phyloP scores from a whole-genome alignment of 139 green algal genomes.

The Tetraselmis chui region DNA sequence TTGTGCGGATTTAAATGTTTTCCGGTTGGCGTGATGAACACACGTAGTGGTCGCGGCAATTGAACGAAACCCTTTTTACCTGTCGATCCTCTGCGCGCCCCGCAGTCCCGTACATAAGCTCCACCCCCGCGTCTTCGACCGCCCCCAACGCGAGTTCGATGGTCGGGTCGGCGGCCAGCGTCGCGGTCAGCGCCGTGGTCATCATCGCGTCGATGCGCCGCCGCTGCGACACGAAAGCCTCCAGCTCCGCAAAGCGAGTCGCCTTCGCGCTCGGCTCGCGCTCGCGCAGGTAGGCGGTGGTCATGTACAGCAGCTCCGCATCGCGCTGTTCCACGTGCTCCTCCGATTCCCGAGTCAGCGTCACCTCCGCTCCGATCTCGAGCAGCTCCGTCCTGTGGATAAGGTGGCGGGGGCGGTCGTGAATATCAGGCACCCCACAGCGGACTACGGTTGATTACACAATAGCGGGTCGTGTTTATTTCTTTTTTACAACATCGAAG shows the following conservation, averaged over 20 bases:
- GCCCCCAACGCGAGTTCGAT: constrained; percentile 5
- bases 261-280: constrained; percentile 4
- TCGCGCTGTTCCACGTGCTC: constrained; percentile 64
- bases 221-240: constrained; percentile 26
- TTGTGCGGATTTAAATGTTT: background rate
- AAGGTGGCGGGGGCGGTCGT: background rate
- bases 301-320: constrained; percentile 73
- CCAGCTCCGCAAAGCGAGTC: constrained; percentile 28
- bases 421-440: background rate
- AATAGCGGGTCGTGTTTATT: background rate
- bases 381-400: background rate
- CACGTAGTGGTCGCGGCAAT: no score
- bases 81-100: constrained; percentile 6
- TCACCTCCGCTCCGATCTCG: constrained; percentile 3
- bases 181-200: constrained; percentile 13
- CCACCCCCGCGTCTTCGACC: background rate
- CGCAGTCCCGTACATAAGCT: background rate
- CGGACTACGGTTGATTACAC: background rate
- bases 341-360: constrained; percentile 1
- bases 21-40: background rate
- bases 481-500: constrained; percentile 11
- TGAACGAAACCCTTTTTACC: no score
- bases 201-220: constrained; percentile 33
- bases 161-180: constrained; percentile 14
- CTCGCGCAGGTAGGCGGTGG: constrained; percentile 17